Conservation (phyloP, 1,284 basidiomycete genomes). For the Apiotrichum montevideense region DNA sequence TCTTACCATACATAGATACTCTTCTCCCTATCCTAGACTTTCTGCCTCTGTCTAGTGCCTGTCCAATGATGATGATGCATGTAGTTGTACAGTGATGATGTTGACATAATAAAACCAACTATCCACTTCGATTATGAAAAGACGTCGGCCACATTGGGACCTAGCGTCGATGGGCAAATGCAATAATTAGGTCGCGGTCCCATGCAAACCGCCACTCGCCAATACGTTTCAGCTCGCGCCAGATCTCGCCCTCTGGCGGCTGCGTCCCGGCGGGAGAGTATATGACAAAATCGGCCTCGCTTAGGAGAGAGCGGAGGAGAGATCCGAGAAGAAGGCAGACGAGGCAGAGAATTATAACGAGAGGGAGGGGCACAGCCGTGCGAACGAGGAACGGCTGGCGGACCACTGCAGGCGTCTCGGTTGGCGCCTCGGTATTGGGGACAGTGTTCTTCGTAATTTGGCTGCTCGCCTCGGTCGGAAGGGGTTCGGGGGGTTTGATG, state of each 20-base stretch:
- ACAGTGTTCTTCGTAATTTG: slow-evolving; percentile 7
- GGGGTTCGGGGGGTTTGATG: slow-evolving; percentile 3
- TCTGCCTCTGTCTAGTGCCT: no score
- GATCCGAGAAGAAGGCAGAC: slow-evolving; percentile 89
- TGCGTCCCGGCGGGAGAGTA: slow-evolving; percentile 58
- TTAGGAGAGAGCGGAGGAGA: slow-evolving; percentile 74
- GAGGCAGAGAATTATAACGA: slow-evolving; percentile 68
- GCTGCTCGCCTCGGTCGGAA: slow-evolving; percentile 3
- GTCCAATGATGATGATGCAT: slow-evolving; percentile 7
- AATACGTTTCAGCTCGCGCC: slow-evolving; percentile 75
- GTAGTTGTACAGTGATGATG: slow-evolving; percentile 13
- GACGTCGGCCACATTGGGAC: not conserved
- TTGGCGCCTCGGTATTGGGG: not conserved
- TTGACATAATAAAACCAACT: not conserved
- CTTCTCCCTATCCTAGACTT: not conserved
- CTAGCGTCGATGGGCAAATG: slow-evolving; percentile 26
- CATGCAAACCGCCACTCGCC: slow-evolving; percentile 53
- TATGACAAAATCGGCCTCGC: slow-evolving; percentile 74
- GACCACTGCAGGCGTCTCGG: not conserved
- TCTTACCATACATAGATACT: not conserved
- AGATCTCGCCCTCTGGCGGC: slow-evolving; percentile 51
- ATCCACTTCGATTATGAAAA: not conserved
- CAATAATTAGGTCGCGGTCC: slow-evolving; percentile 51
- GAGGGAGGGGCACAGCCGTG: slow-evolving; percentile 36
- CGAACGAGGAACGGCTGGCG: slow-evolving; percentile 3